phyloP scores from a whole-genome alignment of 805 yeast genomes.

The Saccharomycopsis malanga region DNA sequence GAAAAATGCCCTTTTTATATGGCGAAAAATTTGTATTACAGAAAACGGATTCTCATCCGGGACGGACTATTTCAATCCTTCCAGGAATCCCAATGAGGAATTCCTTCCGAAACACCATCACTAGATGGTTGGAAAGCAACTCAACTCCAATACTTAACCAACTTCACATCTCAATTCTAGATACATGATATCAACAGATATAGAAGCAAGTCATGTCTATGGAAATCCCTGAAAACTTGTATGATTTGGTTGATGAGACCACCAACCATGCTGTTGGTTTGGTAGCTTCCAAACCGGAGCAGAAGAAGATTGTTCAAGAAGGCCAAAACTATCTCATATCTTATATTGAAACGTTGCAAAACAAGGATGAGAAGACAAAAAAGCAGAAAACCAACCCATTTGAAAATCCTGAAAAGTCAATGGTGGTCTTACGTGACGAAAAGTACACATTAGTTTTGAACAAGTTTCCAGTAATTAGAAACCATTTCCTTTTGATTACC shows the following conservation, averaged over 20 bases:
- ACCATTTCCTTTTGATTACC: slow-evolving; percentile 76
- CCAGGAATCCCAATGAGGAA: too few relatives aligned
- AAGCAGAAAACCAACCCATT: slow-evolving; percentile 58
- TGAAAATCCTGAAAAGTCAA: slow-evolving; percentile 66
- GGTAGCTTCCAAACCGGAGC: slow-evolving; percentile 12
- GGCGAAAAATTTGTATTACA: too few relatives aligned
- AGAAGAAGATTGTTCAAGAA: slow-evolving; percentile 10
- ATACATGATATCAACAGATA: too few relatives aligned
- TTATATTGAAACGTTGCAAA: slow-evolving; percentile 28
- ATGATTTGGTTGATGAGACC: slow-evolving; percentile 7
- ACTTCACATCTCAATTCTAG: too few relatives aligned
- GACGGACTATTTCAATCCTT: too few relatives aligned
- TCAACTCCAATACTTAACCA: too few relatives aligned
- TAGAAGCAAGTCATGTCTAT: too few relatives aligned
- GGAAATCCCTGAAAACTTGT: slow-evolving; percentile 14
- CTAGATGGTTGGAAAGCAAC: too few relatives aligned
- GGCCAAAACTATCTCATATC: slow-evolving; percentile 11
- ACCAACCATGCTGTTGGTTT: slow-evolving; percentile 8
- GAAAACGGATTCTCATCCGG: too few relatives aligned
- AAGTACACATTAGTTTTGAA: slow-evolving; percentile 65
- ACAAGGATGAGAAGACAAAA: slow-evolving; percentile 31
- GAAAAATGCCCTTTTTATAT: too few relatives aligned
- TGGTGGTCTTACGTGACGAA: slow-evolving; percentile 49
- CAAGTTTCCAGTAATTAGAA: slow-evolving; percentile 77
- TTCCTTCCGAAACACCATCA: too few relatives aligned